Conservation (phyloP, 225 moss, liverwort and hornwort species). For the Lunularia cruciata region DNA sequence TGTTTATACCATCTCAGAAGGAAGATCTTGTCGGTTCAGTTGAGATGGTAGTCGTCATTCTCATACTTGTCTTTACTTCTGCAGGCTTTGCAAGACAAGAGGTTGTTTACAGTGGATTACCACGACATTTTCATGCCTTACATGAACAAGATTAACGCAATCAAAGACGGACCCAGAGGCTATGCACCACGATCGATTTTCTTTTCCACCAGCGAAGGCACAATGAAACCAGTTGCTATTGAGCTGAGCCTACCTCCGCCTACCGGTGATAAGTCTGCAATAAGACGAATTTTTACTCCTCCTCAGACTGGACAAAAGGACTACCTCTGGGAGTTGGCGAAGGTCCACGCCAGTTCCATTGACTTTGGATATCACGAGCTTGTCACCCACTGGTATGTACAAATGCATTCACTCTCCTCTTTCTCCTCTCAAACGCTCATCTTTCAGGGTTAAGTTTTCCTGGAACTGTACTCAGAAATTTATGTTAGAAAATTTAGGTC, state of each 20-base stretch:
- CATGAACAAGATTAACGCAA: conserved; percentile 32
- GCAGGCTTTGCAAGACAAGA: conserved; percentile 47
- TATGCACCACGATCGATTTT: conserved; percentile 50
- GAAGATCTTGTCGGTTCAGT: no score
- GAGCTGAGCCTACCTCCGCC: conserved; percentile 47
- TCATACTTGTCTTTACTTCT: neutral
- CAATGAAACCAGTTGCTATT: conserved; percentile 40
- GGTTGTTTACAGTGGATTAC: conserved; percentile 45
- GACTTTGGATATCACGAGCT: conserved; percentile 38
- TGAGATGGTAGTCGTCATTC: no score
- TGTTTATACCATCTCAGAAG: no score
- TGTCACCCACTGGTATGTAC: conserved; percentile 40
- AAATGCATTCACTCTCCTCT: no score
- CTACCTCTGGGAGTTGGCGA: conserved; percentile 42
- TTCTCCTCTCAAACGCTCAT: no score
- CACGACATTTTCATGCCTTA: conserved; percentile 48
- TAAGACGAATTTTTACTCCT: conserved; percentile 33
- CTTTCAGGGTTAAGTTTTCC: no score
- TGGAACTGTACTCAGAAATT: no score
- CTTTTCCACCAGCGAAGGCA: conserved; percentile 31
- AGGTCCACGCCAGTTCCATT: conserved; percentile 26
- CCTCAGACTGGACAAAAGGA: neutral
- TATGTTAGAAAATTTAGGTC: neutral
- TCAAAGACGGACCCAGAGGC: neutral
- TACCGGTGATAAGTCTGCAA: neutral